Evolutionary conservation across 176 grass and related monocot genomes (phyloP).

Genomic region (Thinopyrum elongatum): DNA sequence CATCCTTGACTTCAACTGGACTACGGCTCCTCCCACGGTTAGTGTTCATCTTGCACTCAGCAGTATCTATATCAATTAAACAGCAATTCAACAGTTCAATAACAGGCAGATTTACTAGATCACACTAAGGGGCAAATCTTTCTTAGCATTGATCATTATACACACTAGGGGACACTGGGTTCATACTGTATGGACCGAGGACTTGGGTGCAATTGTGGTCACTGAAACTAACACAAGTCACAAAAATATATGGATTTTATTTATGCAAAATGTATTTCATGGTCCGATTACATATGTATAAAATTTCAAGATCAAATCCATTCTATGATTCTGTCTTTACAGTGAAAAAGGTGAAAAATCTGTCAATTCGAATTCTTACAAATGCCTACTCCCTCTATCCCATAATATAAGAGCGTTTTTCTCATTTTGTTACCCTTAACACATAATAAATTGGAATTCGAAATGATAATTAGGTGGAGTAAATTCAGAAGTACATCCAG

Average conservation of each 20-base stretch:
- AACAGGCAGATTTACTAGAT: not conserved
- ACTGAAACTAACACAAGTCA: not conserved
- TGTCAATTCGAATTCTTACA: not conserved
- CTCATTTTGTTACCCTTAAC: not conserved
- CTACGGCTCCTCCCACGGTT: conserved; percentile 53
- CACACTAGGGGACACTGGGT: not conserved
- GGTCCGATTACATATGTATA: not conserved
- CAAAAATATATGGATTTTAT: not conserved
- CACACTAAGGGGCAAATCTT: not conserved
- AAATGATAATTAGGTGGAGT: not conserved
- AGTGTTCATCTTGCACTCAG: conserved; percentile 32
- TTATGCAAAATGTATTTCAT: not conserved
- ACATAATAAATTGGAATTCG: not conserved
- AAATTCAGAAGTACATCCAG: not conserved
- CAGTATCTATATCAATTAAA: conserved; percentile 31
- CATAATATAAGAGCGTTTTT: no score
- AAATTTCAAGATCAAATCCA: not conserved
- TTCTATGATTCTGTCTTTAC: not conserved
- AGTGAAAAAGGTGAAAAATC: not conserved
- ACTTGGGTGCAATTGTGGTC: not conserved
- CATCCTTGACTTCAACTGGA: conserved; percentile 49
- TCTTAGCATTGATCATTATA: not conserved
- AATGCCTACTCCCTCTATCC: no score
- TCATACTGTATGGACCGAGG: not conserved
- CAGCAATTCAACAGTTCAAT: not conserved